Percentiles rank a stretch among this genome's conserved stretches.
These are phyloP conservation scores for Podila horticola DNA, from an alignment of 192 early-diverging fungal genomes.

Conservation along the genomic window DNA sequence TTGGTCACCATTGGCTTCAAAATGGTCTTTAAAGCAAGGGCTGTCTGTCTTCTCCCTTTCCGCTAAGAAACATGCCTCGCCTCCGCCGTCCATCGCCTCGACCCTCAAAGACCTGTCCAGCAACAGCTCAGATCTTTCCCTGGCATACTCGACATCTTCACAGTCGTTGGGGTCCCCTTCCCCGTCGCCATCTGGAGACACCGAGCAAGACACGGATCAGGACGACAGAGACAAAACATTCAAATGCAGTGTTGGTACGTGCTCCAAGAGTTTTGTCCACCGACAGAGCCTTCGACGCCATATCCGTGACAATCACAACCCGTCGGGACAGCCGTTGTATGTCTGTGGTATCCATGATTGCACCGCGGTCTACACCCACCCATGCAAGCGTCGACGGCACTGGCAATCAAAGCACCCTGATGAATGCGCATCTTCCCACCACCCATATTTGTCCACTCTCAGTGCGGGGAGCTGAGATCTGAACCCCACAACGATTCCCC, in stretches of 20 bases:
- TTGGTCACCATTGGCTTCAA: neutral
- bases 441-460: no score
- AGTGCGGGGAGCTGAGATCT: no score
- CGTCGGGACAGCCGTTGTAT: neutral
- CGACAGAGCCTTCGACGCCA: neutral
- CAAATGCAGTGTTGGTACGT: neutral
- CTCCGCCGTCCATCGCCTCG: neutral
- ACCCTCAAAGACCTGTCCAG: neutral
- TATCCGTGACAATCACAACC: neutral
- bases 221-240: neutral
- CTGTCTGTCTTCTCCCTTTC: neutral
- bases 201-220: neutral
- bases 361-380: neutral
- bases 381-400: slow-evolving; percentile 7
- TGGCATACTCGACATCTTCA: neutral
- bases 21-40: neutral
- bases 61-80: no score
- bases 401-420: slow-evolving; percentile 1
- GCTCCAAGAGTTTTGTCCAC: neutral
- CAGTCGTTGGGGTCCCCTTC: neutral
- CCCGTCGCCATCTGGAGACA: neutral
- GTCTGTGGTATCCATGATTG: neutral
- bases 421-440: neutral
- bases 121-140: neutral
- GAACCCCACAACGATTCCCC: no score